Conservation (phyloP, 164 flowering plant species). For the Liriodendron chinense region DNA sequence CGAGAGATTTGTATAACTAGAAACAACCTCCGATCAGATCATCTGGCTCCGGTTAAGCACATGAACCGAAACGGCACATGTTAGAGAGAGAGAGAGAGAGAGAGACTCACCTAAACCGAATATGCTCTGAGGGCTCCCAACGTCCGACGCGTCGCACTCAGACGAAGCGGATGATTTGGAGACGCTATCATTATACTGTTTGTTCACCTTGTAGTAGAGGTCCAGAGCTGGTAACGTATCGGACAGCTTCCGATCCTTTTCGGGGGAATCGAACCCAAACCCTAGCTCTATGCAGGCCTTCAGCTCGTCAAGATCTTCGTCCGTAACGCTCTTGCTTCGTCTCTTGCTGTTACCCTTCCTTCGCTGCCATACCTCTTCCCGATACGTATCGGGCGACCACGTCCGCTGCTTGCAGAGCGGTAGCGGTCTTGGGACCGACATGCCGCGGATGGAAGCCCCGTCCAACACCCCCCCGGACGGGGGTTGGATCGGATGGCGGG, state of each 20-base stretch:
- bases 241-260: slow-evolving; percentile 42
- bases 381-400: slow-evolving; percentile 56
- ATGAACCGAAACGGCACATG: background rate
- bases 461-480: slow-evolving; percentile 1
- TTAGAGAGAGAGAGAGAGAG: background rate
- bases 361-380: slow-evolving; percentile 56
- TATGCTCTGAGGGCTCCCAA: slow-evolving; percentile 39
- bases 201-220: slow-evolving; percentile 62
- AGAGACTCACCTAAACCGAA: slow-evolving; percentile 38
- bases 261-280: slow-evolving; percentile 61
- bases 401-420: slow-evolving; percentile 55
- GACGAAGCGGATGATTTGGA: slow-evolving; percentile 26
- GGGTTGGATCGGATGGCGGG: background rate
- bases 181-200: slow-evolving; percentile 40
- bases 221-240: slow-evolving; percentile 70
- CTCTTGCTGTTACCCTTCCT: slow-evolving; percentile 25
- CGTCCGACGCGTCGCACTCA: slow-evolving; percentile 21
- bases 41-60: background rate
- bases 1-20: too few relatives aligned
- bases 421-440: slow-evolving; percentile 13
- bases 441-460: slow-evolving; percentile 1
- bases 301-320: slow-evolving; percentile 81
- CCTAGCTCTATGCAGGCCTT: slow-evolving; percentile 80
- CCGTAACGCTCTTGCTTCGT: slow-evolving; percentile 63
- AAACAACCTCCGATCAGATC: background rate